Percentiles rank a stretch among this genome's conserved stretches.
Evolutionary conservation across 148 eudicot species (phyloP).

Genomic region (Arctostaphylos glauca): DNA sequence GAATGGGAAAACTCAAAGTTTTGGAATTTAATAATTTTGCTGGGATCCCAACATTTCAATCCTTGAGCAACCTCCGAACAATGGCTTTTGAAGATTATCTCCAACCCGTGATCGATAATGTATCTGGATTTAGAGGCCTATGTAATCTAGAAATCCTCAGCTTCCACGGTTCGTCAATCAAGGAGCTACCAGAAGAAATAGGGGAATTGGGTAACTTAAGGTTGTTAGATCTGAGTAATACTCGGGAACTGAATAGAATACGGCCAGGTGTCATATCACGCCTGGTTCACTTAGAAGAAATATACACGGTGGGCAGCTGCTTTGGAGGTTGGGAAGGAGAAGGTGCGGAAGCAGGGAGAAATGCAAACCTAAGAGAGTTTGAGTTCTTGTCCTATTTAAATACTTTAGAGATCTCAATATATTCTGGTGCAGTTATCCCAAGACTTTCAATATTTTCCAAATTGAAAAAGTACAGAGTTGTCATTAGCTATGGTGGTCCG

Average conservation of each 20-base stretch:
- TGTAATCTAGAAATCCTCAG: constrained; percentile 43
- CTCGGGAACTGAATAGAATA: constrained; percentile 9
- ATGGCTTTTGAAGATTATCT: too few species aligned
- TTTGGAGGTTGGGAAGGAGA: constrained; percentile 21
- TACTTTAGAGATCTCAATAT: background rate
- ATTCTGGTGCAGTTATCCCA: background rate
- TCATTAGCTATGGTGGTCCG: background rate
- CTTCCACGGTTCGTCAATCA: constrained; percentile 24
- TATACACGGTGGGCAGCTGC: constrained; percentile 25
- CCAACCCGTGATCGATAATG: too few species aligned
- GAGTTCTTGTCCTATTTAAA: constrained; percentile 19
- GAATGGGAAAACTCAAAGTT: constrained; percentile 38
- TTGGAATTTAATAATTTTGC: constrained; percentile 19
- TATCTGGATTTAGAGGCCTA: constrained; percentile 28
- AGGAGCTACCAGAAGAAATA: constrained; percentile 35
- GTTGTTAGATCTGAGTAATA: constrained; percentile 32
- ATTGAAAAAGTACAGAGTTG: background rate
- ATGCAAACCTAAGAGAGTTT: constrained; percentile 26
- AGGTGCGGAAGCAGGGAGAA: background rate
- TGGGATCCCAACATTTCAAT: constrained; percentile 28
- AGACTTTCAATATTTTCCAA: background rate
- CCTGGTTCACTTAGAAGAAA: constrained; percentile 31
- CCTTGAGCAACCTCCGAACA: constrained; percentile 34
- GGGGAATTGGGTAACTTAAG: constrained; percentile 25
- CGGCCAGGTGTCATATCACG: constrained; percentile 28